Evolutionary conservation across 305 asterid genomes (phyloP), one percentile per base, ranked within the genome.

Genomic region (Fraxinus paxiana): DNA sequence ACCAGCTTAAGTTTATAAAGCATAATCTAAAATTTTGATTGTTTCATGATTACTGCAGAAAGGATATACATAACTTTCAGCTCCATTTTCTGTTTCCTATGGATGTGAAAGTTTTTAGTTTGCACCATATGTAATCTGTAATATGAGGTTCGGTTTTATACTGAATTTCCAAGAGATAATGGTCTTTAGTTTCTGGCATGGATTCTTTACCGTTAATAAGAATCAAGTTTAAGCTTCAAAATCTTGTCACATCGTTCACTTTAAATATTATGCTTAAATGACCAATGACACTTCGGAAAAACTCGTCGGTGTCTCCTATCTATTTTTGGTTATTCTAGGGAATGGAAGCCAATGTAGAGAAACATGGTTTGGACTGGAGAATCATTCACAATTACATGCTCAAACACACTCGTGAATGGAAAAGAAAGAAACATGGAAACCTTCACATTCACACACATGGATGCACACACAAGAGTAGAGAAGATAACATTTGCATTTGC

Each of bases 351-450:
- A 22, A 61, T 20, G 70, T 61, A 20, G 31, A 61, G 70, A 61
- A 61, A 61, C 70, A 22, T 61, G 70, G 70, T 61, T 20, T 61
- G 31, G 70, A 7, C 15, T 46, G 56, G 56, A 46, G 26, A 72
- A 54, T 35, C 20, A 17, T 77, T 41, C 15, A 78, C 76, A 59
- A 26, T 67, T 33, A 59, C 82, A 31, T 15, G 70, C 79, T 22
- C 30, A 31, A 17, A 24, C 15, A 0, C 28, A 38, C 61, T 74
- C 34, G 5, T 74, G 77, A 17, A 17, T 54, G 24, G 65, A 54
- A 54, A 54, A 17, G 26, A 43, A 74, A 38, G 77, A 10, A 18
- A 22, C 2, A 46, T 17, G 10, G 20, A 20, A 74, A 28, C 61
- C 26, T 74, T 46, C 26, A 38, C 37, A 38, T 41, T 35, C 48